Base-by-base conservation (phyloP, 768 basidiomycete species). In the Suillus cothurnatus region DNA sequence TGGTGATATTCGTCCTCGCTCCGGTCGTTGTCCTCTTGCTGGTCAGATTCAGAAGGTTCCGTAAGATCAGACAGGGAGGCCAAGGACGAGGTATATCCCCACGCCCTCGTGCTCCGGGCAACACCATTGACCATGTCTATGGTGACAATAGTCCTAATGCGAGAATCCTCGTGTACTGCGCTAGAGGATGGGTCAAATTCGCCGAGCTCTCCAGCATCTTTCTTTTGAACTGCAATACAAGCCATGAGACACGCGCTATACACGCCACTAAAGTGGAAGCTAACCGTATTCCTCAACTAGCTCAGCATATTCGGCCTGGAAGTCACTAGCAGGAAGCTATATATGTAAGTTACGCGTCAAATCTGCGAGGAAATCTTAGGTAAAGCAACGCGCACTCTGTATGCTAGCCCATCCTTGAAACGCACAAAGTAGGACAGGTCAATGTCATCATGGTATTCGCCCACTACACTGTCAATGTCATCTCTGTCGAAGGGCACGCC, bases 401-500 rank as follows among this genome's bases (percentile, higher is more conserved):
- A 81, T 14, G 84, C 82, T 34, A 86, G 82, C n/a, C 87, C 90
- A 21, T 82, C 82, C 53, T 77, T 74, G 67, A 82, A 84, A 41
- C 85, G 82, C 50, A 86, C 90, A 75, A 84, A 93, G 72, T 87
- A 91, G 70, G 81, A 89, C 21, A 79, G 71, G n/a, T 74, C 71
- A 26, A 68, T 70, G 8, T 71, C 75, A 6, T 81, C 75, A 14
- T 52, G 61, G 66, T 83, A 82, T 71, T 91, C 87, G 8, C 89
- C 89, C 65, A 91, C 82, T 32, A 92, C 79, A 66, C 85, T 80
- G 43, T 81, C 78, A 11, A 81, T 70, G 53, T 74, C 73, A 50
- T 71, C 45, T 43, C 67, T 71, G 39, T 68, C 65, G 56, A 79
- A 70, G 47, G 80, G 74, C 2, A 76, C 64, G 45, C 79, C 74